A percentile compares a stretch with the other conserved stretches of the same genome.
phyloP scores from a whole-genome alignment of 371 early-diverging fungal species.

The Batrachochytrium dendrobatidis region DNA sequence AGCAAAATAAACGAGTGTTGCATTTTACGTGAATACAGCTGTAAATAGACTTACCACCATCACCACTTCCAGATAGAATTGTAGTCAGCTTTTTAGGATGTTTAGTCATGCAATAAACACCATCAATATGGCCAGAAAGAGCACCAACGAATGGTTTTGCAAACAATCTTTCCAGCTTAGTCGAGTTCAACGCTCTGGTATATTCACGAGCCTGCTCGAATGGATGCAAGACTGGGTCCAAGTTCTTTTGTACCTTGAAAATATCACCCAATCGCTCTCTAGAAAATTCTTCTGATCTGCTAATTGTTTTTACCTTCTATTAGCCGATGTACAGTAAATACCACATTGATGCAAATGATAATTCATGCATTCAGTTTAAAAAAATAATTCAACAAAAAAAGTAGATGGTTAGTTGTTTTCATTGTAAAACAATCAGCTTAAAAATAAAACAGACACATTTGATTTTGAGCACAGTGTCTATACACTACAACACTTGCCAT shows the following conservation, averaged over 20 bases:
- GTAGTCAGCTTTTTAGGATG: constrained; percentile 74
- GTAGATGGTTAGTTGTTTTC: too few relatives aligned
- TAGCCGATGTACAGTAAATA: too few relatives aligned
- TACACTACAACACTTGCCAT: too few relatives aligned
- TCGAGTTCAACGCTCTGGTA: constrained; percentile 91
- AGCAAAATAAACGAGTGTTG: constrained; percentile 6
- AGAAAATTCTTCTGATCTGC: constrained; percentile 71
- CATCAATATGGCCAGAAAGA: constrained; percentile 89
- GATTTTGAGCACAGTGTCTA: too few relatives aligned
- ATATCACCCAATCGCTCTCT: constrained; percentile 84
- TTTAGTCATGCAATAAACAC: constrained; percentile 92
- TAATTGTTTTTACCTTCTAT: constrained; percentile 56
- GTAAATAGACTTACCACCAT: constrained; percentile 62
- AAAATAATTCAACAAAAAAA: too few relatives aligned
- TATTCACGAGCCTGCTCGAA: constrained; percentile 97
- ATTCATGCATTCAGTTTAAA: too few relatives aligned
- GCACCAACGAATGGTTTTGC: constrained; percentile 97
- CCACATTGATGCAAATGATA: too few relatives aligned
- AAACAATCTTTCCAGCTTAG: constrained; percentile 94
- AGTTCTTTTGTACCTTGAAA: constrained; percentile 81
- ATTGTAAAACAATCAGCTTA: too few relatives aligned
- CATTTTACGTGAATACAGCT: neutral
- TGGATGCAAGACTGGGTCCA: constrained; percentile 89
- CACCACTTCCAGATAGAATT: constrained; percentile 85
- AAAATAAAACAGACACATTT: too few relatives aligned